Evolutionary conservation across 225 moss, liverwort and hornwort genomes (phyloP), one percentile per base, ranked within the genome.

Genomic region (Pseudoscleropodium purum): DNA sequence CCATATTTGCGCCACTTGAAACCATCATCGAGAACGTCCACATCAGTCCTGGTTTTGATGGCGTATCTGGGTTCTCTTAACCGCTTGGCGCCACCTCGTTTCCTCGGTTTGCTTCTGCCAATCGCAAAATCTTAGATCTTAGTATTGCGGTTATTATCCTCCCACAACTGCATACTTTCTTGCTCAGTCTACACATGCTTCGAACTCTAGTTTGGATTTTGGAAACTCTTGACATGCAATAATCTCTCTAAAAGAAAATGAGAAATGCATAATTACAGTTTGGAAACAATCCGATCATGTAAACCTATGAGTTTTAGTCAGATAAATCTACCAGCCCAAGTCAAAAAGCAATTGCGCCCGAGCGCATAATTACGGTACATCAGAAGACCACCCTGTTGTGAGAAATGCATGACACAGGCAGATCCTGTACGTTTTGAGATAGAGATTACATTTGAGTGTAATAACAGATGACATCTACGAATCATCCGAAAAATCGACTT

Each of bases 1-100:
- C 94, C 94, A 76, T 94, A 94, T 74, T 94, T 94, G 20, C 94
- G 94, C 94, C 94, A 94, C 90, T 94, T 94, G 87, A 94, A 94
- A 70, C 94, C 94, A 87, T 94, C 94, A 25, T 94, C 94, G 43
- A 94, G 92, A 78, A 94, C 93, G 65, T 94, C 94, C 85, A 94
- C 92, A 30, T 94, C 94, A 11, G 94, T 94, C 84, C 94, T 88
- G 16, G 94, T 94, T 87, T 94, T 94, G 87, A 94, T 94, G 79
- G 94, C 94, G 69, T 93, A 94, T 87, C 94, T 88, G 33, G 94
- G 94, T 82, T 94, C 94, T 83, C 94, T 75, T 79, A 93, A 82
- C 80, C 94, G 90, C 93, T 94, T 94, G 39, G 94, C 93, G 51
- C 90, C 91, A 30, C 93, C 94, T 89, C 94, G 91, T 85, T 94